A percentile compares a stretch with the other conserved stretches of the same genome.
These are phyloP conservation scores for Mollisia scopiformis DNA, from an alignment of 2,329 filamentous ascomycete species.

Conservation along the genomic window DNA sequence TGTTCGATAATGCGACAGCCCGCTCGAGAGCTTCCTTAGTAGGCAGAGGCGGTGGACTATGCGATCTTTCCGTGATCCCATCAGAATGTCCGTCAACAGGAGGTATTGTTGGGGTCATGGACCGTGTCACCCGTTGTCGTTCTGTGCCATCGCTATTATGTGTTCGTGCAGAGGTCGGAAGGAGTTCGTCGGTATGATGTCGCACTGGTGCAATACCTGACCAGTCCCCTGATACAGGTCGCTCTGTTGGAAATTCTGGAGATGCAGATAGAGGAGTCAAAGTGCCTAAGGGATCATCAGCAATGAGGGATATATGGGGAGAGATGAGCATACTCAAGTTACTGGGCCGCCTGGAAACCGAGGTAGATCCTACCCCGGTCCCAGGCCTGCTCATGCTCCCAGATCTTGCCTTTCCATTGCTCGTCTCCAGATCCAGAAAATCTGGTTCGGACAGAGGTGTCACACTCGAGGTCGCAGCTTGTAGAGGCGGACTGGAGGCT, in stretches of 20 bases:
- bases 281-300: slow-evolving; percentile 25
- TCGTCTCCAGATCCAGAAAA: slow-evolving; percentile 60
- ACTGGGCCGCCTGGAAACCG: slow-evolving; percentile 34
- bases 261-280: slow-evolving; percentile 57
- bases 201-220: slow-evolving; percentile 41
- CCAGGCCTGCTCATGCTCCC: slow-evolving; percentile 47
- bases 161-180: slow-evolving; percentile 50
- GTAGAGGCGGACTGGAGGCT: slow-evolving; percentile 77
- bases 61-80: slow-evolving; percentile 57
- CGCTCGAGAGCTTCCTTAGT: slow-evolving; percentile 78
- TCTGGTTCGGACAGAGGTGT: slow-evolving; percentile 68
- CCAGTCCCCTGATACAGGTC: slow-evolving; percentile 56
- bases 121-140: slow-evolving; percentile 41
- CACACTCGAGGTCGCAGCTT: slow-evolving; percentile 46
- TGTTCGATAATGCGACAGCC: slow-evolving; percentile 82
- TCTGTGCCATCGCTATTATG: slow-evolving; percentile 32
- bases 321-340: slow-evolving; percentile 33
- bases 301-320: neutral
- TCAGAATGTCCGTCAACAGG: slow-evolving; percentile 31
- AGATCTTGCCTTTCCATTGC: slow-evolving; percentile 43
- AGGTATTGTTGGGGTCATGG: slow-evolving; percentile 41
- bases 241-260: slow-evolving; percentile 50
- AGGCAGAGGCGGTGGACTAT: slow-evolving; percentile 76
- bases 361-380: slow-evolving; percentile 45
- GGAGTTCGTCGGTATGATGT: slow-evolving; percentile 58